These are phyloP conservation scores for Mrakia blollopis DNA, from an alignment of 768 basidiomycete species.

Conservation along the genomic window DNA sequence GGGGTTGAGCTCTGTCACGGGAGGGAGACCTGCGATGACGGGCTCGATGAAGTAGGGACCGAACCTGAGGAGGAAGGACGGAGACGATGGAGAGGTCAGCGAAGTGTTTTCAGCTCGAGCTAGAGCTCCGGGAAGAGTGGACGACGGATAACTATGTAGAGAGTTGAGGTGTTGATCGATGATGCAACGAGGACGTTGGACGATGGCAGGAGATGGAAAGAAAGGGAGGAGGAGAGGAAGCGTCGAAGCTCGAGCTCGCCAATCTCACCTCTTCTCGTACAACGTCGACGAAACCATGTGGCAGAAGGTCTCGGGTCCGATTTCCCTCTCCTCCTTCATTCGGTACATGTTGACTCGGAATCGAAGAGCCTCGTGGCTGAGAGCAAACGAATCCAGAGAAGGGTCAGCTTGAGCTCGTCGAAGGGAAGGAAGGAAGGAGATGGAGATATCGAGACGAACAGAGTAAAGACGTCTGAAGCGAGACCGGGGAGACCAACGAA, in stretches of 20 bases:
- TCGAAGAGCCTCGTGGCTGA: slow-evolving; percentile 80
- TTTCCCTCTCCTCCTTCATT: slow-evolving; percentile 97
- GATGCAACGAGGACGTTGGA: too few relatives aligned
- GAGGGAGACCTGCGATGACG: slow-evolving; percentile 77
- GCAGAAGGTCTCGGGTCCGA: slow-evolving; percentile 91
- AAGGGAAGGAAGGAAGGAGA: neutral
- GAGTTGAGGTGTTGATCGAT: too few relatives aligned
- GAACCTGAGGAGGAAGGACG: slow-evolving; percentile 50
- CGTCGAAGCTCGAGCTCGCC: too few relatives aligned
- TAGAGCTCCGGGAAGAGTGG: too few relatives aligned
- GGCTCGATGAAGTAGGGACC: slow-evolving; percentile 96
- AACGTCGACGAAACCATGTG: slow-evolving; percentile 92
- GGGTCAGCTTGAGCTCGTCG: neutral
- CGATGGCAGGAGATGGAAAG: too few relatives aligned
- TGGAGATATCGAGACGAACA: slow-evolving; percentile 52
- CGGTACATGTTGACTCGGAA: slow-evolving; percentile 98
- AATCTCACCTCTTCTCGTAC: slow-evolving; percentile 71
- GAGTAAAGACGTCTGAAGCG: slow-evolving; percentile 84
- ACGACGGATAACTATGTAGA: too few relatives aligned
- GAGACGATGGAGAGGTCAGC: neutral
- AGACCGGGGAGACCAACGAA: slow-evolving; percentile 88
- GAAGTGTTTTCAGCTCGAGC: neutral
- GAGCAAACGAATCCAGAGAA: neutral
- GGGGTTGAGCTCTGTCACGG: slow-evolving; percentile 48
- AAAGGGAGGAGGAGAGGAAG: neutral